Percentiles rank a stretch among this genome's conserved stretches.
These are phyloP conservation scores for Prunus mira DNA, from an alignment of 306 rosid species.

Conservation along the genomic window DNA sequence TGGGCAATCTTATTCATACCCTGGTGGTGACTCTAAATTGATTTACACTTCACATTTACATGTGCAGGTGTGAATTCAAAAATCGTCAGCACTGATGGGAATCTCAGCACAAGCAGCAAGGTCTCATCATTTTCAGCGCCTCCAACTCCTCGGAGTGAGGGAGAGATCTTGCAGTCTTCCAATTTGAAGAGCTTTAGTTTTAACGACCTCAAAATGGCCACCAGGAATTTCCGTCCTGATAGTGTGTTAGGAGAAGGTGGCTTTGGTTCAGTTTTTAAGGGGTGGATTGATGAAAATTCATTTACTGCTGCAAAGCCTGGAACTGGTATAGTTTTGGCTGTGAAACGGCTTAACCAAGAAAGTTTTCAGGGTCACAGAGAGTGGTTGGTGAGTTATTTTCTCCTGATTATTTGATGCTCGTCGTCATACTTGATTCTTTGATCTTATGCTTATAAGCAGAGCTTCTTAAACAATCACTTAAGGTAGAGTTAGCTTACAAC, in stretches of 20 bases:
- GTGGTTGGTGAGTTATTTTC: slow-evolving; percentile 48
- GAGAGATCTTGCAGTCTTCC: slow-evolving; percentile 49
- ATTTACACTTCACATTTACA: background rate
- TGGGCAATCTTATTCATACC: background rate
- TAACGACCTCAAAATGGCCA: slow-evolving; percentile 41
- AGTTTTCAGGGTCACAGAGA: slow-evolving; percentile 52
- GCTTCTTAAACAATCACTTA: background rate
- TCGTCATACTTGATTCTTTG: background rate
- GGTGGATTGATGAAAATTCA: slow-evolving; percentile 54
- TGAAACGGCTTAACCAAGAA: slow-evolving; percentile 47
- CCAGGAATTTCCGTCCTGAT: slow-evolving; percentile 53
- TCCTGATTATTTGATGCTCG: background rate
- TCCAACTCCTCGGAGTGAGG: slow-evolving; percentile 49
- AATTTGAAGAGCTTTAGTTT: slow-evolving; percentile 45
- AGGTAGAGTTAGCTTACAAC: slow-evolving; percentile 4
- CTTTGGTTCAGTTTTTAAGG: slow-evolving; percentile 51
- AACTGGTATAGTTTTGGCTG: slow-evolving; percentile 49
- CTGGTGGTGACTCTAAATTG: background rate
- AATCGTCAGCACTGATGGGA: slow-evolving; percentile 20
- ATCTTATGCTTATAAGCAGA: background rate
- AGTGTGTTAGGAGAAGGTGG: slow-evolving; percentile 59
- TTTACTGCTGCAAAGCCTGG: slow-evolving; percentile 50
- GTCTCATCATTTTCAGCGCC: slow-evolving; percentile 36
- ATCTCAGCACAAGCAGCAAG: slow-evolving; percentile 38
- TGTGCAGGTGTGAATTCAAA: slow-evolving; percentile 33